Evolutionary conservation across 2,329 filamentous ascomycete genomes (phyloP).

Genomic region (Nigrospora oryzae): DNA sequence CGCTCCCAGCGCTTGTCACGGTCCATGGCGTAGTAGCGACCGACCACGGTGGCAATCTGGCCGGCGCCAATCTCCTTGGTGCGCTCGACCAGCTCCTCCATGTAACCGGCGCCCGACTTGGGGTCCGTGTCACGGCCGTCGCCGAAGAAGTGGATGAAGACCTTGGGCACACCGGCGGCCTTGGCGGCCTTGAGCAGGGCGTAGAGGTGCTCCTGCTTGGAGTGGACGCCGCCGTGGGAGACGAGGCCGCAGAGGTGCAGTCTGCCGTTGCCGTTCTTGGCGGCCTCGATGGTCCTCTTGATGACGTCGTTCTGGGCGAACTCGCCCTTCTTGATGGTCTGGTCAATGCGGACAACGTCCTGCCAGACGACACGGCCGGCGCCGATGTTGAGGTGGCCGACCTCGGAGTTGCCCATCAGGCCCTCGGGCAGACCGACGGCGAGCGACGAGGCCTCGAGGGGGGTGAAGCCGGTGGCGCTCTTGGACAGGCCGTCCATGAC

Average conservation of each 20-base stretch:
- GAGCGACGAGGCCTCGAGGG: conserved; percentile 91
- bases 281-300: conserved; percentile 65
- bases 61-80: conserved; percentile 78
- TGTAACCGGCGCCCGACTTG: conserved; percentile 81
- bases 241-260: conserved; percentile 88
- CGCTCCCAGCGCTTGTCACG: conserved; percentile 99
- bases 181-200: conserved; percentile 85
- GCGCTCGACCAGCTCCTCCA: conserved; percentile 76
- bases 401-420: conserved; percentile 98
- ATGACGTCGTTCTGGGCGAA: conserved; percentile 70
- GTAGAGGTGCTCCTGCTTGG: conserved; percentile 90
- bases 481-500: conserved; percentile 89
- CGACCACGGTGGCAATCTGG: conserved; percentile 86
- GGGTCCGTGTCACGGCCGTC: conserved; percentile 97
- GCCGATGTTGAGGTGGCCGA: conserved; percentile 97
- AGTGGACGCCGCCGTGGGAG: conserved; percentile 93
- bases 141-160: conserved; percentile 98
- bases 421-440: conserved; percentile 94
- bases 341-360: conserved; percentile 93
- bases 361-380: conserved; percentile 98
- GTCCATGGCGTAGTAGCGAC: conserved; percentile 98
- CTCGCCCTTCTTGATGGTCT: conserved; percentile 78
- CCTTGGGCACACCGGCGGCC: conserved; percentile 75
- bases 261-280: conserved; percentile 82
- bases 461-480: conserved; percentile 74